These are phyloP conservation scores for Graphilbum ipis-grandicollis DNA, from an alignment of 2,329 filamentous ascomycete species.

Conservation along the genomic window DNA sequence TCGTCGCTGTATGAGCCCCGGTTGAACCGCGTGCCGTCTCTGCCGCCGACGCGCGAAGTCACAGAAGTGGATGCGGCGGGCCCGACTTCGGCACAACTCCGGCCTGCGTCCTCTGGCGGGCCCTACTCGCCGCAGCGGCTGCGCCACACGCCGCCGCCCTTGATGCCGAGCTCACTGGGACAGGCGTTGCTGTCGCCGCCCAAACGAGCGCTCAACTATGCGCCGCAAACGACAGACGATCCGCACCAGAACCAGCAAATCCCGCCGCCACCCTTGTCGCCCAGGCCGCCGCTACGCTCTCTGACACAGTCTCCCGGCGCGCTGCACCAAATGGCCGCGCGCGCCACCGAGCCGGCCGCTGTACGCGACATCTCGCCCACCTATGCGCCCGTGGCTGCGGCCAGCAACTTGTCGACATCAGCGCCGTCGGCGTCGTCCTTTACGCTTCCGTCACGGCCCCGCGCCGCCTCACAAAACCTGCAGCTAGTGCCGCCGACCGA, in stretches of 20 bases:
- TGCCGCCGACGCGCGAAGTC: slow-evolving; percentile 44
- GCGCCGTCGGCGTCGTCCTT: slow-evolving; percentile 16
- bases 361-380: slow-evolving; percentile 21
- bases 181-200: slow-evolving; percentile 34
- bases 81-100: slow-evolving; percentile 5
- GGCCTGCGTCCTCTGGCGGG: slow-evolving; percentile 1
- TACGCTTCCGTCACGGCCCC: slow-evolving; percentile 17
- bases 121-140: slow-evolving; percentile 4
- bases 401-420: background rate
- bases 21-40: slow-evolving; percentile 35
- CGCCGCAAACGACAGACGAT: slow-evolving; percentile 22
- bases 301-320: slow-evolving; percentile 45
- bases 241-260: no score
- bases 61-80: slow-evolving; percentile 33
- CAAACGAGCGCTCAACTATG: slow-evolving; percentile 36
- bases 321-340: slow-evolving; percentile 20
- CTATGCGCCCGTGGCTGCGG: background rate
- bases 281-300: slow-evolving; percentile 33
- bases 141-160: slow-evolving; percentile 32
- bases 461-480: slow-evolving; percentile 35
- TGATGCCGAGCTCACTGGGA: slow-evolving; percentile 13
- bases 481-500: slow-evolving; percentile 46
- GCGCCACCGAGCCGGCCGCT: slow-evolving; percentile 29
- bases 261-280: no score
- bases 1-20: slow-evolving; percentile 36